phyloP scores from a whole-genome alignment of 768 basidiomycete genomes.

The Hortiboletus flavorubellus region DNA sequence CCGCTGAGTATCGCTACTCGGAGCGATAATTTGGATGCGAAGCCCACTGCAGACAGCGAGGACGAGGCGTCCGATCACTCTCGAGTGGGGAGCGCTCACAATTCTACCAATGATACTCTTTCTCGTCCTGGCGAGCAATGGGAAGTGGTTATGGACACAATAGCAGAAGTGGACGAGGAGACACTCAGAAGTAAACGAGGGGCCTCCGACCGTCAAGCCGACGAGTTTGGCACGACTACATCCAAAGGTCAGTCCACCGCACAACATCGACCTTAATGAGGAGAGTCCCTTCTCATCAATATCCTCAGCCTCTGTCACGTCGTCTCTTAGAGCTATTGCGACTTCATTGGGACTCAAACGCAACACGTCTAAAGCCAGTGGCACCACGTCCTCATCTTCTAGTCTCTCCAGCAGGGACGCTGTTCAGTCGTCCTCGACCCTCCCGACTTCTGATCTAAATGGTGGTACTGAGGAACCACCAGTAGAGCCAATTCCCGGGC shows the following conservation, averaged over 20 bases:
- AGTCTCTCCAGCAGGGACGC: constrained; percentile 21
- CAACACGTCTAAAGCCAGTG: constrained; percentile 16
- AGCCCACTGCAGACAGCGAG: constrained; percentile 30
- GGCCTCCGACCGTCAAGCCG: constrained; percentile 36
- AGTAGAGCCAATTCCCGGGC: constrained; percentile 55
- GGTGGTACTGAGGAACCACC: constrained; percentile 20
- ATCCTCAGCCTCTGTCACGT: constrained; percentile 54
- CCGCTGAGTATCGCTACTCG: constrained; percentile 54
- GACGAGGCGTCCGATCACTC: constrained; percentile 29
- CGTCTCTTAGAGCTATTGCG: constrained; percentile 76
- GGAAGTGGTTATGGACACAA: constrained; percentile 85
- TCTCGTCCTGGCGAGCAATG: constrained; percentile 76
- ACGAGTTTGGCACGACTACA: constrained; percentile 72
- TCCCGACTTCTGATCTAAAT: constrained; percentile 27
- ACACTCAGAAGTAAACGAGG: constrained; percentile 41
- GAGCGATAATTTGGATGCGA: constrained; percentile 41
- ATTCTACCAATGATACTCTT: constrained; percentile 19
- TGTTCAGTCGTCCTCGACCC: constrained; percentile 24
- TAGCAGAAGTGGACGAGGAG: constrained; percentile 61
- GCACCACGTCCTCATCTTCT: constrained; percentile 30
- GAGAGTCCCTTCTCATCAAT: neutral
- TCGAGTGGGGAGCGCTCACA: constrained; percentile 4
- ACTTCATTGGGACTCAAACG: constrained; percentile 72
- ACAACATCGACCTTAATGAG: neutral
- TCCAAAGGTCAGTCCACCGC: constrained; percentile 52